Percentiles rank a stretch among this genome's conserved stretches.
Evolutionary conservation across 108 stramenopile genomes (phyloP).

Genomic region (Nannochloropsis gaditana): DNA sequence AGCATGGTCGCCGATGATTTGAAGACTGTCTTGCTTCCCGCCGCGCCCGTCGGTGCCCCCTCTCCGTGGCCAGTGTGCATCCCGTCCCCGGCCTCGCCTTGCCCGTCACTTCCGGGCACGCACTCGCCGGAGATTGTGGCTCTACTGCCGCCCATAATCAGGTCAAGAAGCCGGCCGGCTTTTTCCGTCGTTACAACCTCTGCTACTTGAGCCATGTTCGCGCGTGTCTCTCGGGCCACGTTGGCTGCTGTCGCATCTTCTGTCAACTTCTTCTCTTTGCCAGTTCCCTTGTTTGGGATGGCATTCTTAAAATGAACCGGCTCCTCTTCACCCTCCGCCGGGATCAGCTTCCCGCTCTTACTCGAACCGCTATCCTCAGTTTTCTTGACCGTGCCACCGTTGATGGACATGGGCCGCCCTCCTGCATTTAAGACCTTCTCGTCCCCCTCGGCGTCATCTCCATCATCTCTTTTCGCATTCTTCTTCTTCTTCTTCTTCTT

Average conservation of each 20-base stretch:
- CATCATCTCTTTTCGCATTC: not conserved
- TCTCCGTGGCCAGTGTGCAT: too few species aligned
- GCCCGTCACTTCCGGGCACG: not conserved
- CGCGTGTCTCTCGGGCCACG: not conserved
- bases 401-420: not conserved
- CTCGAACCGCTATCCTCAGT: not conserved
- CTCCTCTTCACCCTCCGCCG: not conserved
- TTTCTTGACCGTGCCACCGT: not conserved
- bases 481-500: not conserved
- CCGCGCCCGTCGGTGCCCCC: not conserved
- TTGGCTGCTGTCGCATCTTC: not conserved
- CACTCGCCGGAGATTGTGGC: not conserved
- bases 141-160: not conserved
- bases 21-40: not conserved
- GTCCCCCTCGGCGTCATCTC: not conserved
- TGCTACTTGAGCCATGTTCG: not conserved
- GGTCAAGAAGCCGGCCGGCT: not conserved
- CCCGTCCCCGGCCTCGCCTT: not conserved
- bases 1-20: constrained; percentile 2
- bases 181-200: not conserved
- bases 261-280: not conserved
- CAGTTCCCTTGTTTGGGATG: not conserved
- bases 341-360: not conserved
- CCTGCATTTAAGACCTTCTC: not conserved
- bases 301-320: not conserved